Percentiles rank a stretch among this genome's conserved stretches.
phyloP scores from a whole-genome alignment of 164 flowering plant genomes.

The Vitis cinerea region DNA sequence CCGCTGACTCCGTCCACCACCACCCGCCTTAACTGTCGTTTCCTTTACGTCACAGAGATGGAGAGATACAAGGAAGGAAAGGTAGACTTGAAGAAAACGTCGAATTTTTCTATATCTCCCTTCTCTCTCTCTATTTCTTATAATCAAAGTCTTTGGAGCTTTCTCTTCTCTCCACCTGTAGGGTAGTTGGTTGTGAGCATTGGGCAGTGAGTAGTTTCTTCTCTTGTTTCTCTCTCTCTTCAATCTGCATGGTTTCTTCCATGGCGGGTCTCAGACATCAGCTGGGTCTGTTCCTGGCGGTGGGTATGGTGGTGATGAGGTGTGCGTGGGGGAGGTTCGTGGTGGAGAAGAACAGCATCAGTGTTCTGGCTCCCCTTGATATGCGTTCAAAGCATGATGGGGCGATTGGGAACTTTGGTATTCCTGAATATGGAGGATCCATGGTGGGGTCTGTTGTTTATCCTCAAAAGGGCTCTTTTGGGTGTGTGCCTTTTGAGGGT shows the following conservation, averaged over 20 bases:
- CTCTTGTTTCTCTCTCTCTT: conserved; percentile 6
- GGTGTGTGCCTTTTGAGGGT: conserved; percentile 45
- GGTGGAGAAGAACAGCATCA: conserved; percentile 81
- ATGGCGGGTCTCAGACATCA: conserved; percentile 19
- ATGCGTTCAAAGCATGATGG: conserved; percentile 55
- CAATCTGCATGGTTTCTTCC: conserved; percentile 1
- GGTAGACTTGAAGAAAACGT: too few relatives aligned
- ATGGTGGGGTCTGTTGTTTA: conserved; percentile 66
- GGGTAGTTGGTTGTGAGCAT: too few relatives aligned
- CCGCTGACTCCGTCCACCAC: conserved; percentile 31
- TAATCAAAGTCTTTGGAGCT: background rate
- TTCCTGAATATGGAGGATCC: conserved; percentile 83
- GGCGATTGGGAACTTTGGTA: conserved; percentile 83
- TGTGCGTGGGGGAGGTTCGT: conserved; percentile 41
- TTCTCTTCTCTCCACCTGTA: background rate
- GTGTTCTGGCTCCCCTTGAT: conserved; percentile 47
- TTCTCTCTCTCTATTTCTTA: background rate
- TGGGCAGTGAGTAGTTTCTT: too few relatives aligned
- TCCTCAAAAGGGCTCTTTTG: conserved; percentile 44
- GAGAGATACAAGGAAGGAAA: background rate
- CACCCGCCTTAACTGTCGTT: conserved; percentile 14
- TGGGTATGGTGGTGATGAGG: background rate
- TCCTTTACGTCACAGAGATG: conserved; percentile 27
- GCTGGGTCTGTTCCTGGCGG: conserved; percentile 7
- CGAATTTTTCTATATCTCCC: too few relatives aligned